Evolutionary conservation across 139 green algal genomes (phyloP).

Genomic region (Tetraselmis chui): DNA sequence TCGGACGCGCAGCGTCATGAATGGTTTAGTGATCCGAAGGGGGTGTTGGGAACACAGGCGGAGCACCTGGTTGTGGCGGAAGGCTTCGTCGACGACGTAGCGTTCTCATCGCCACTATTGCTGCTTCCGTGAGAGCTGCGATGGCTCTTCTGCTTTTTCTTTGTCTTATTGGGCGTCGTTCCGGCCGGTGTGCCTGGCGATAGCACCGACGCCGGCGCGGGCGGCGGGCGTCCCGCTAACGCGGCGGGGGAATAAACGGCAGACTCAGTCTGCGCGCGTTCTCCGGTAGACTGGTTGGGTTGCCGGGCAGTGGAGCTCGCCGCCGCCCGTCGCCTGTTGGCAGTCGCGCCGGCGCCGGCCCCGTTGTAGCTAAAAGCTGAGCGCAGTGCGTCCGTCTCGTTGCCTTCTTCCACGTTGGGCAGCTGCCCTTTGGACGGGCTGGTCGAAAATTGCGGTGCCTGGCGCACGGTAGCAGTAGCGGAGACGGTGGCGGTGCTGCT

Average conservation of each 20-base stretch:
- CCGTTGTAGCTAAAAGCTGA: background rate
- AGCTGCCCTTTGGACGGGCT: background rate
- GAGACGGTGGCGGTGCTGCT: too few species aligned
- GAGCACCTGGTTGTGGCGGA: too few species aligned
- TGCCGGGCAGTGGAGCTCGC: background rate
- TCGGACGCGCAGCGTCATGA: too few species aligned
- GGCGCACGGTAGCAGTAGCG: too few species aligned
- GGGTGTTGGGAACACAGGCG: too few species aligned
- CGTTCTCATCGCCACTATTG: background rate
- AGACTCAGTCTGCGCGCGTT: background rate
- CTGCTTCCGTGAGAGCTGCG: background rate
- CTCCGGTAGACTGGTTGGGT: background rate
- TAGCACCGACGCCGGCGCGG: background rate
- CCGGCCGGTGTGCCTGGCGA: background rate
- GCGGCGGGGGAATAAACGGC: background rate
- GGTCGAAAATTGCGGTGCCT: too few species aligned
- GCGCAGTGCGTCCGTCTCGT: background rate
- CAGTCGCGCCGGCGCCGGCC: background rate
- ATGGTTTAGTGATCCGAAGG: too few species aligned
- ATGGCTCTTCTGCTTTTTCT: background rate
- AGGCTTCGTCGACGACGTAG: too few species aligned
- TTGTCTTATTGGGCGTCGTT: background rate
- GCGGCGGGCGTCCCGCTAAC: background rate
- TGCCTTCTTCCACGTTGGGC: background rate
- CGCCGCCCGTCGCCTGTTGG: background rate